Conservation (phyloP, 2,329 filamentous ascomycete genomes). For the Monilinia polystroma region DNA sequence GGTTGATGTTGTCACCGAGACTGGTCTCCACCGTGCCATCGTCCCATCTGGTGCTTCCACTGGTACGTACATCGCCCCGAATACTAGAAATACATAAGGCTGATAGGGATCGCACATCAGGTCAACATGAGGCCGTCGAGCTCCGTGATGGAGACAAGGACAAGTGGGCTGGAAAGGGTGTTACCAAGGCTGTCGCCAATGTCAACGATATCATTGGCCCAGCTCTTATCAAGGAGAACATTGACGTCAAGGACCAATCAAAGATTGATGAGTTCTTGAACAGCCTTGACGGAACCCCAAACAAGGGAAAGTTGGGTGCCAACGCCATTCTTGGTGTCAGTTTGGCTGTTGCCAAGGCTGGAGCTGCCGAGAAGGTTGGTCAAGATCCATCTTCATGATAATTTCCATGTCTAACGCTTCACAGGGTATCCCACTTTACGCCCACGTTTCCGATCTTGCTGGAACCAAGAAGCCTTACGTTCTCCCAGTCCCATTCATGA, state of each 20-base stretch:
- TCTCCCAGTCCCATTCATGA: slow-evolving; percentile 89
- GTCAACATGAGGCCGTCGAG: slow-evolving; percentile 87
- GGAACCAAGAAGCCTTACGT: slow-evolving; percentile 91
- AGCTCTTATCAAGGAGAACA: slow-evolving; percentile 75
- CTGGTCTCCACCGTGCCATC: slow-evolving; percentile 94
- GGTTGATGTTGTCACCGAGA: slow-evolving; percentile 95
- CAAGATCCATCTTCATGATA: neutral
- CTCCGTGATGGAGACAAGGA: slow-evolving; percentile 86
- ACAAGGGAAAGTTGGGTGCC: slow-evolving; percentile 86
- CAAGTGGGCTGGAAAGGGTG: slow-evolving; percentile 86
- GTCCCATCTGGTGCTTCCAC: slow-evolving; percentile 96
- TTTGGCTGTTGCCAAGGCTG: slow-evolving; percentile 83
- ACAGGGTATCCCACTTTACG: slow-evolving; percentile 77
- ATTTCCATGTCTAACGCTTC: slow-evolving; percentile 19
- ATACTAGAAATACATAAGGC: slow-evolving; percentile 25
- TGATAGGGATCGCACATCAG: slow-evolving; percentile 46
- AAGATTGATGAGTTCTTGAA: slow-evolving; percentile 82
- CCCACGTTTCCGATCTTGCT: slow-evolving; percentile 82
- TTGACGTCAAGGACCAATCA: slow-evolving; percentile 85
- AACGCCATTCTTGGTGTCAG: slow-evolving; percentile 86
- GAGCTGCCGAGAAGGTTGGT: slow-evolving; percentile 76
- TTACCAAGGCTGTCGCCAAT: slow-evolving; percentile 80
- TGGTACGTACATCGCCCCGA: slow-evolving; percentile 55
- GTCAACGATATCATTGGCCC: slow-evolving; percentile 81
- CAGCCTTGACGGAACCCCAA: slow-evolving; percentile 77